phyloP scores from a whole-genome alignment of 768 basidiomycete species.

The Peribolospora kevripleyi region DNA sequence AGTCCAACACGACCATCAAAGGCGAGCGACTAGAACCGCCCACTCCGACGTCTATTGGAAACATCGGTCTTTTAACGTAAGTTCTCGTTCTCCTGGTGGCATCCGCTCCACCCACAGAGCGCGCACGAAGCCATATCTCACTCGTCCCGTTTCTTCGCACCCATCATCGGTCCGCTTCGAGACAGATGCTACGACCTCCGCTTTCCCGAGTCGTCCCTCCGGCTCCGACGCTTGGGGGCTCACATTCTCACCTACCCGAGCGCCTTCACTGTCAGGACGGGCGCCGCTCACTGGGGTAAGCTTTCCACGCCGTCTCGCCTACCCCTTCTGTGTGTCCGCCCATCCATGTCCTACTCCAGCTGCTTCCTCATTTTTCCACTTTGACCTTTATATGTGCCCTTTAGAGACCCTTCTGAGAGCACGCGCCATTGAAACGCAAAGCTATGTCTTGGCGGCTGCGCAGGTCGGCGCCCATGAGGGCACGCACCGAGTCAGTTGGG shows the following conservation, averaged over 20 bases:
- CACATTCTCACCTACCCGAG: slow-evolving; percentile 11
- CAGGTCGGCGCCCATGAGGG: slow-evolving; percentile 4
- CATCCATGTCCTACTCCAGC: no score
- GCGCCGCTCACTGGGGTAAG: slow-evolving; percentile 14
- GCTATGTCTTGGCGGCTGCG: slow-evolving; percentile 13
- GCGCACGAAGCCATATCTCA: no score
- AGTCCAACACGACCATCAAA: slow-evolving; percentile 6
- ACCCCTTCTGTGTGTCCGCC: no score
- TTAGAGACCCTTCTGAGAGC: slow-evolving; percentile 12
- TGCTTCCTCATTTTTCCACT: neutral
- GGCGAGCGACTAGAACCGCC: slow-evolving; percentile 2
- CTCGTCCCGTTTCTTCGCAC: neutral
- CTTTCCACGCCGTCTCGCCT: neutral
- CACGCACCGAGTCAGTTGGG: no score
- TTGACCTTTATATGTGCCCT: neutral
- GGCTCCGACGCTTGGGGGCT: slow-evolving; percentile 7
- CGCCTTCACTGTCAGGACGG: slow-evolving; percentile 11
- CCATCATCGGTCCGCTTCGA: slow-evolving; percentile 8
- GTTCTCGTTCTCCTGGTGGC: neutral
- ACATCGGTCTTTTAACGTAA: neutral
- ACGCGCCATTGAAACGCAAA: slow-evolving; percentile 15
- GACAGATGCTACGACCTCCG: slow-evolving; percentile 13
- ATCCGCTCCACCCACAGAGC: no score
- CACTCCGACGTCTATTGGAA: slow-evolving; percentile 4
- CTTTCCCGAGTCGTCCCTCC: slow-evolving; percentile 11